Conservation (phyloP, 371 early-diverging fungal genomes). For the Zopfochytrium polystomum region DNA sequence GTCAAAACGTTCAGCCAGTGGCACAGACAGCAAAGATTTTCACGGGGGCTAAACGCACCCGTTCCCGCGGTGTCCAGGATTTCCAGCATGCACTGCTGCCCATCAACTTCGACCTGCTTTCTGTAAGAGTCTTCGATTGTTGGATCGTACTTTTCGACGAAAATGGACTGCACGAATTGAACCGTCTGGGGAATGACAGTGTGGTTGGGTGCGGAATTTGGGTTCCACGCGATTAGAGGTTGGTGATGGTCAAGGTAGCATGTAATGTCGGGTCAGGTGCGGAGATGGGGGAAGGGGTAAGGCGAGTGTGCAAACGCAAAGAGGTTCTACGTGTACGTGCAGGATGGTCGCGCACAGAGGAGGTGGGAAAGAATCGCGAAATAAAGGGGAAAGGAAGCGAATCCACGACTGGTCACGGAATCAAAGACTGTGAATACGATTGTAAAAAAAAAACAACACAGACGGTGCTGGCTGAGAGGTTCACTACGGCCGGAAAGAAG, state of each 20-base stretch:
- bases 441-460: no score
- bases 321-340: no score
- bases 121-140: constrained; percentile 94
- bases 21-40: no score
- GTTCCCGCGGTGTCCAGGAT: constrained; percentile 91
- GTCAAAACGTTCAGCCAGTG: no score
- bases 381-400: constrained; percentile 1
- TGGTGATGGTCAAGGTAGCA: not conserved
- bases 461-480: no score
- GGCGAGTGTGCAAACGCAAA: no score
- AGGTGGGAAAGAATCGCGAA: no score
- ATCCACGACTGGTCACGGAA: no score
- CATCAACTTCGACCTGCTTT: constrained; percentile 82
- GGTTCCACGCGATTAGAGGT: constrained; percentile 75
- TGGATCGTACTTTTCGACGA: constrained; percentile 91
- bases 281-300: not conserved
- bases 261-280: not conserved
- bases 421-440: not conserved
- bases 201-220: no score
- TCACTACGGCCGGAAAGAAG: no score
- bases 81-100: constrained; percentile 78
- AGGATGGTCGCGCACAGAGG: no score
- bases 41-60: no score
- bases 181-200: constrained; percentile 68
- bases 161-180: constrained; percentile 85